phyloP scores from a whole-genome alignment of 495 filamentous ascomycete species.

The Hypoxylon lienhwacheense region DNA sequence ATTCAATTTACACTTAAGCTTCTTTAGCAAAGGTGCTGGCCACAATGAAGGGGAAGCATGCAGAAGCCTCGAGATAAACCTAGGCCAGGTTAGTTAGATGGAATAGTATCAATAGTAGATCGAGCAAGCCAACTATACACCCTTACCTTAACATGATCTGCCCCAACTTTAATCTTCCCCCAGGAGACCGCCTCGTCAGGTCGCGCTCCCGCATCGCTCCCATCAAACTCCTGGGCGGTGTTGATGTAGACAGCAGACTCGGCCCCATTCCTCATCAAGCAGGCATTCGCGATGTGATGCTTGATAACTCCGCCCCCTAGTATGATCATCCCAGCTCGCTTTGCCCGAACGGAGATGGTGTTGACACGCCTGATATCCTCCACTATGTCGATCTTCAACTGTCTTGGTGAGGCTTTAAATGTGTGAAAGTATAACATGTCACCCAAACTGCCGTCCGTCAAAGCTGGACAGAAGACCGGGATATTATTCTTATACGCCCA shows the following conservation, averaged over 20 bases:
- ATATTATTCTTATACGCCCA: conserved; percentile 95
- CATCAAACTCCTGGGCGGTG: conserved; percentile 95
- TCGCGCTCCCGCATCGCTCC: conserved; percentile 91
- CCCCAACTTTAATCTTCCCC: conserved; percentile 94
- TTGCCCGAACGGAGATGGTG: conserved; percentile 80
- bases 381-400: conserved; percentile 82
- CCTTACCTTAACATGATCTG: conserved; percentile 78
- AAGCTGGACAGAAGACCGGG: conserved; percentile 91
- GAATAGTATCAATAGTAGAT: conserved; percentile 4
- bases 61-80: conserved; percentile 91
- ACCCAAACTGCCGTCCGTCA: conserved; percentile 91
- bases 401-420: conserved; percentile 76
- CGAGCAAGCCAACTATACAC: not conserved
- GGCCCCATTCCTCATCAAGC: conserved; percentile 93
- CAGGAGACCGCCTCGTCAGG: conserved; percentile 97
- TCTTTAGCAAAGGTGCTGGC: conserved; percentile 86
- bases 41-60: conserved; percentile 91
- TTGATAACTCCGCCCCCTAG: conserved; percentile 92
- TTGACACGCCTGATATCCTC: conserved; percentile 89
- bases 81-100: conserved; percentile 39
- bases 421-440: conserved; percentile 99
- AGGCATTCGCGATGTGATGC: conserved; percentile 97
- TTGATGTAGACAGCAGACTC: conserved; percentile 97
- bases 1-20: conserved; percentile 10
- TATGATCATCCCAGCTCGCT: conserved; percentile 88